phyloP scores from a whole-genome alignment of 2,329 filamentous ascomycete genomes.

The Teratosphaeria pseudoeucalypti region DNA sequence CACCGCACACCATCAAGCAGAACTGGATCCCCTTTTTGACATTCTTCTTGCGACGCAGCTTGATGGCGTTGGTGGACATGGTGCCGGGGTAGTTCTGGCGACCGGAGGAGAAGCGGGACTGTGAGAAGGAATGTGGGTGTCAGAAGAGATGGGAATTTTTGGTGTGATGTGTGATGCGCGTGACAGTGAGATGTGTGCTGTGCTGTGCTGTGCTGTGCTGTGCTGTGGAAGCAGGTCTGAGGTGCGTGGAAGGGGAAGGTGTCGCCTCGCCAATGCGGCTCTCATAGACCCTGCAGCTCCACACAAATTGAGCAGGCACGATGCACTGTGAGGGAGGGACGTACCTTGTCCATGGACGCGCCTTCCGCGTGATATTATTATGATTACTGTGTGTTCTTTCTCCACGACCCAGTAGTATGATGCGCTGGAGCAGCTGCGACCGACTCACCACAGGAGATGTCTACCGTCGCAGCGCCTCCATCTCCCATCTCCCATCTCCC shows the following conservation, averaged over 20 bases:
- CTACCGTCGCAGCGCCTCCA: neutral
- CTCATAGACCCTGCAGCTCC: neutral
- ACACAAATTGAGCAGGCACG: neutral
- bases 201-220: too few relatives aligned
- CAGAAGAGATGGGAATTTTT: neutral
- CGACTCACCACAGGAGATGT: neutral
- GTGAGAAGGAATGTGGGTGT: neutral
- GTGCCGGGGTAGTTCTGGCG: constrained; percentile 1
- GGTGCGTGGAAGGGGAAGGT: neutral
- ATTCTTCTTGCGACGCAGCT: constrained; percentile 99
- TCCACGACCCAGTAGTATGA: neutral
- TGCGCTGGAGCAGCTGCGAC: neutral
- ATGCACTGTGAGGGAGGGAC: neutral
- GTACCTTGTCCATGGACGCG: neutral
- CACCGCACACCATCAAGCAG: constrained; percentile 99
- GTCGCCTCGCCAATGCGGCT: neutral
- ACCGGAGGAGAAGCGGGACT: neutral
- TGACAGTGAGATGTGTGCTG: neutral
- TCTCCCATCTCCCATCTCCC: neutral
- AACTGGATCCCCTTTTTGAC: constrained; percentile 99
- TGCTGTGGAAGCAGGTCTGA: too few relatives aligned
- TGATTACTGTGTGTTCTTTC: neutral
- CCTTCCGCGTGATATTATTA: neutral
- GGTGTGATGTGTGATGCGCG: neutral
- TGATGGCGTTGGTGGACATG: constrained; percentile 45